Evolutionary conservation across 2,329 filamentous ascomycete species (phyloP), one percentile per base, ranked within the genome.

Genomic region (Penicillium sp.): DNA sequence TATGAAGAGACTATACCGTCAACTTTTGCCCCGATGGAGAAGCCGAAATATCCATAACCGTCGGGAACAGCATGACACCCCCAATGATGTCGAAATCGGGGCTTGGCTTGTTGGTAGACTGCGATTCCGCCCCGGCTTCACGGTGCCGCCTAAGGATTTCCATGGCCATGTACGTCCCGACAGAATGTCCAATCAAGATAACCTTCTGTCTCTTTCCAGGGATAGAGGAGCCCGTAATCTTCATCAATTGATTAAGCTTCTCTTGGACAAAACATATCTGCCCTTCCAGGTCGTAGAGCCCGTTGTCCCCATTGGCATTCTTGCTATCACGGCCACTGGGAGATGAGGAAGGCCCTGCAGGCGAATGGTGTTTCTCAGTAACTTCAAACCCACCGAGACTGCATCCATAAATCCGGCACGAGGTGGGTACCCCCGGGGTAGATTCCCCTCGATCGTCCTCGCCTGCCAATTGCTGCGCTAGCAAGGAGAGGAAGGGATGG

Each of bases 171-270:
- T 89, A 92, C 8, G 84, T 76, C 20, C 89, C 89, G 1, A 92
- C 86, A 0, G 87, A 90, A 69, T 92, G 89, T 3, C 88, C 89
- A 43, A 88, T 81, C 13, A 92, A 72, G 7, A 90, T 77, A 15
- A 91, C 81, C 43, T 73, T 72, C 4, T 30, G 52, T 32, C 30
- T 59, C 7, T 4, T 15, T 18, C 33, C 34, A 6, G 44, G 3
- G 0, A 29, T 4, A 32, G 39, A 42, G n/a, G 12, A 12, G 13
- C 15, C 20, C 6, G 42, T 21, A 48, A 17, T 37, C 1, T 42
- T 27, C 43, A 79, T 69, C 9, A 79, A 59, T 1, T 68, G 54
- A 13, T 73, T 66, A 1, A 84, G 57, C 20, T 73, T 72, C 3
- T 62, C 59, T 45, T 79, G 75, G 4, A 78, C 71, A 51, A 77